A percentile compares a stretch with the other conserved stretches of the same genome.
Evolutionary conservation across 1,139 yeast species (phyloP).

Genomic region (Yamadazyma diospyri): DNA sequence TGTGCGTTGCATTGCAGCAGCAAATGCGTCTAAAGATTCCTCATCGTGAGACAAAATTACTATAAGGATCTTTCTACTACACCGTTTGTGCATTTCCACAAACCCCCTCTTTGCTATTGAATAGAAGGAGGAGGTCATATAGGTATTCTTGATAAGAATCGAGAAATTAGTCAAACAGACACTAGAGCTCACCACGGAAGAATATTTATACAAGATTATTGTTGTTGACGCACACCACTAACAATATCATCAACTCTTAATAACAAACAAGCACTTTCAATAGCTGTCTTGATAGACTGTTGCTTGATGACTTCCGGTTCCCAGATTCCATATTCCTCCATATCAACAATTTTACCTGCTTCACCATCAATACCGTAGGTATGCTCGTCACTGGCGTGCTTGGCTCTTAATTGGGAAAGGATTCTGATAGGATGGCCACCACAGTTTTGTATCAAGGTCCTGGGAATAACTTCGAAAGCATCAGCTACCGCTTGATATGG

Average conservation of each 20-base stretch:
- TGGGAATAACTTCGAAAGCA: constrained; percentile 87
- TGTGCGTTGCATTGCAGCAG: too few species aligned
- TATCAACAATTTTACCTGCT: constrained; percentile 87
- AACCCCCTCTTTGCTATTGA: too few species aligned
- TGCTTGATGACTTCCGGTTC: constrained; percentile 98
- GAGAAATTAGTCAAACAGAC: too few species aligned
- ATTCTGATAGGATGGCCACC: constrained; percentile 95
- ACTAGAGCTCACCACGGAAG: too few species aligned
- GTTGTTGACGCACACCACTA: constrained; percentile 75
- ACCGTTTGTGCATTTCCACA: too few species aligned
- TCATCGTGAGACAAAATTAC: too few species aligned
- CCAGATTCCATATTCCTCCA: constrained; percentile 96
- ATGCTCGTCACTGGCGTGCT: constrained; percentile 84
- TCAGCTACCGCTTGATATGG: constrained; percentile 99
- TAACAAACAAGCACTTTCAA: constrained; percentile 92
- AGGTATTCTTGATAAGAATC: too few species aligned
- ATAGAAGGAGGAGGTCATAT: too few species aligned
- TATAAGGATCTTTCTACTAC: too few species aligned
- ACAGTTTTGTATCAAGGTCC: constrained; percentile 94
- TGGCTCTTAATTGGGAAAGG: constrained; percentile 88
- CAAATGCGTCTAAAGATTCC: too few species aligned
- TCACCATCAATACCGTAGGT: constrained; percentile 96
- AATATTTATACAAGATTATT: constrained; percentile 11
- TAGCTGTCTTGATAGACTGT: constrained; percentile 94
- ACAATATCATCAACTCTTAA: constrained; percentile 97